Evolutionary conservation across 345 rosid species (phyloP).

Genomic region (Populus nigra): DNA sequence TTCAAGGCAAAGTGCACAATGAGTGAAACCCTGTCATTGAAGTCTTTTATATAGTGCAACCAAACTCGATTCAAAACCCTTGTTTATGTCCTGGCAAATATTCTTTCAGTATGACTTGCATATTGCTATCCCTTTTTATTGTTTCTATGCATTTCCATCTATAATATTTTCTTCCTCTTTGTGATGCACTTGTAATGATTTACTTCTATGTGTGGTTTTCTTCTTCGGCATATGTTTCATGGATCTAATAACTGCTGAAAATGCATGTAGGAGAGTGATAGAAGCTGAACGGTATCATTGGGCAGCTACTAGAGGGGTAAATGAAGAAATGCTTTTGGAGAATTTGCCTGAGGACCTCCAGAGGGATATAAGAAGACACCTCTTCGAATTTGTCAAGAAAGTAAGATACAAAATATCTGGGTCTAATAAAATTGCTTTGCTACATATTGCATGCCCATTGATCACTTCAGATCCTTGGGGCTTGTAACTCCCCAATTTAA

Average conservation of each 20-base stretch:
- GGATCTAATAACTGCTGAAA: neutral
- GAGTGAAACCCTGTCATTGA: neutral
- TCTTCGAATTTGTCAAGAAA: constrained; percentile 71
- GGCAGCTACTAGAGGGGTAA: constrained; percentile 91
- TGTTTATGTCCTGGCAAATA: neutral
- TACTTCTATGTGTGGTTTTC: neutral
- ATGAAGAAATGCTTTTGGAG: constrained; percentile 63
- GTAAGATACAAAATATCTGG: constrained; percentile 33
- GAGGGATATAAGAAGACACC: constrained; percentile 84
- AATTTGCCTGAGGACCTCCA: constrained; percentile 88
- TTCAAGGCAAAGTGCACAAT: neutral
- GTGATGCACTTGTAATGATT: neutral
- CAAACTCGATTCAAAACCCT: neutral
- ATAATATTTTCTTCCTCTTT: neutral
- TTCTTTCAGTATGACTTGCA: neutral
- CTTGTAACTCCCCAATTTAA: neutral
- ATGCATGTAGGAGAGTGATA: constrained; percentile 58
- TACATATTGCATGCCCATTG: neutral
- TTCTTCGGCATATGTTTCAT: neutral
- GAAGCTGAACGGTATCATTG: constrained; percentile 81
- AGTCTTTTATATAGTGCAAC: neutral
- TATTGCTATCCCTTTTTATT: neutral
- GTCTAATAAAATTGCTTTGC: neutral
- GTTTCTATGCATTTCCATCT: neutral
- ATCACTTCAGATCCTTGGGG: neutral